Base-by-base conservation (phyloP, 176 grass and related monocot species). In the Areca catechu region DNA sequence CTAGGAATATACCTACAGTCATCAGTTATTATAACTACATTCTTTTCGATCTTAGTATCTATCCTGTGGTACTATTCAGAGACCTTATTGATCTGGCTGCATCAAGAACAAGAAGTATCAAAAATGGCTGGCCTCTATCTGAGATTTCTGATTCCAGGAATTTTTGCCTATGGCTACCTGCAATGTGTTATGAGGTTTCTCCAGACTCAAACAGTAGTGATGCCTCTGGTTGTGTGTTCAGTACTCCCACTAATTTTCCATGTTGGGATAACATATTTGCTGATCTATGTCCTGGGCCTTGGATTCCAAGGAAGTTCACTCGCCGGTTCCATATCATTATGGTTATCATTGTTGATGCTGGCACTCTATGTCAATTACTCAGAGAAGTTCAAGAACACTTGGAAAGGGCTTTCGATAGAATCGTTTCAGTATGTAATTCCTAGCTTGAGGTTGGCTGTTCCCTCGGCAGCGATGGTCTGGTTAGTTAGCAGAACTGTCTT, bases 391-490 rank as follows among this genome's bases (percentile, higher is more conserved):
- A 15, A 48, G 4, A 22, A 78, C 51, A 98, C 93, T 2, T 92
- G 83, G 93, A 59, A 65, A 28, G 87, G 93, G 0, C 64, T 98
- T 56, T 85, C 93, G 5, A 21, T 34, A 21, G 93, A 98, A 23
- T 59, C 87, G 1, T 85, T 92, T 24, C 58, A 60, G 49, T 74
- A 80, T 63, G 69, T 98, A 10, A 0, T 88, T 19, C 87, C 87
- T 3, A 85, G 80, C 23, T 37, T 98, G 43, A 92, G 77, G 74
- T 63, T 98, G 53, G 93, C 93, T 12, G 53, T 75, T 62, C 87
- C 93, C 18, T 98, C 87, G 5, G 86, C 93, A 56, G 19, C 88
- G 61, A 98, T 98, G 93, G 80, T 98, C 57, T 98, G 93, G 93
- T 98, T 10, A 67, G 86, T 79, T 43, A 43, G 34, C 34, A 43